Base-by-base conservation (phyloP, 2,329 filamentous ascomycete species). In the Aspergillus persii region DNA sequence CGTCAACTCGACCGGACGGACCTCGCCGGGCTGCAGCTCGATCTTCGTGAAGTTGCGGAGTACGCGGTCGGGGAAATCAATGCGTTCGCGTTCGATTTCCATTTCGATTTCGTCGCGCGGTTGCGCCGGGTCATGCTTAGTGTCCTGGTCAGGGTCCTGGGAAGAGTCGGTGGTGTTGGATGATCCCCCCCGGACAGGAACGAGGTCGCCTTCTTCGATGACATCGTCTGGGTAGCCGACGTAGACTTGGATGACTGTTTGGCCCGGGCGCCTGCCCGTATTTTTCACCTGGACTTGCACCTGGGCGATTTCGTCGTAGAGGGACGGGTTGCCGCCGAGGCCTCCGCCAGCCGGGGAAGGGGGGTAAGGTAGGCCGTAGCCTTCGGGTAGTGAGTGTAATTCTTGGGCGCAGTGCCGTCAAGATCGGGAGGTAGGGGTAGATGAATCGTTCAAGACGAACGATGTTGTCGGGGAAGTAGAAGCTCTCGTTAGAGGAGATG, bases 21-120 rank as follows among this genome's bases (percentile, higher is more conserved):
- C 81, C 68, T 86, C 78, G 0, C 84, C 86, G 0, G 81, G 79
- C 3, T 80, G 76, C 15, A 92, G 73, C 29, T 77, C 72, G 2
- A 90, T 77, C 78, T 92, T 92, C 62, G 89, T 86, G 69, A 92
- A 92, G 31, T 89, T 89, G 12, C 90, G 83, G 23, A 92, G 79
- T n/a, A 75, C 75, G 33, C 75, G 71, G 1, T 86, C 73, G 0
- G 89, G 89, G 54, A 91, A 92, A 30, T 91, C 88, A 26, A 81
- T 79, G n/a, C 64, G 48, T 57, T 81, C 77, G 7, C 75, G 72
- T 11, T 61, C 29, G 60, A 27, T 36, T 62, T 63, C 54, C 61
- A 60, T 51, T 63, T 61, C 63, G 46, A 50, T 36, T 48, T 46
- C 41, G 46, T 41, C 53, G 30, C 11, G 47, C 12, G 30, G 15